Base-by-base conservation (phyloP, 106 monocot species). In the Ottelia alismoides region DNA sequence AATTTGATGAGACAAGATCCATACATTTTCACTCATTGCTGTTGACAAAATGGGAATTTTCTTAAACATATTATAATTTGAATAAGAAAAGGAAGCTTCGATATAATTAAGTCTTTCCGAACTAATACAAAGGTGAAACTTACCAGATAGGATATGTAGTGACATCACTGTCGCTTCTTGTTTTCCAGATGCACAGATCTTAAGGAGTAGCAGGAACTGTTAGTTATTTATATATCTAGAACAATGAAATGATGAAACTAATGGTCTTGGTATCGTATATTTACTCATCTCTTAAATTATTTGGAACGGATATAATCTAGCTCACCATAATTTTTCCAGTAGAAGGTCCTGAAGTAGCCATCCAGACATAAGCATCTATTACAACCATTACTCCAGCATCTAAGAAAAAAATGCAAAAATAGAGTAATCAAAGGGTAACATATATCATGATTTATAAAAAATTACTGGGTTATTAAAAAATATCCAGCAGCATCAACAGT, bases 241-340 rank as follows among this genome's bases (percentile, higher is more conserved):
- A 19, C 48, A 49, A 3, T 9, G 9, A 49, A 11, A 49, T 11
- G 3, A 49, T 3, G 19, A 11, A 49, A 49, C 3, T 49, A 49
- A 3, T 49, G 2, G 9, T 11, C 11, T 19, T 26, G 35, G 0
- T 12, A 16, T 46, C 6, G 7, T 3, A 46, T 1, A 50, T 29
- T 20, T 22, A 22, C n/a, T 16, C 20, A 22, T 29, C 5, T 19
- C 3, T 26, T 60, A 16, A 22, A 47, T 27, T 22, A 23, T 22
- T 2, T 26, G n/a, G 59, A 20, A 46, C 27, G 16, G 45, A 25
- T 55, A 27, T 14, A 16, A 16, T 30, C 23, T 26, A 5, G 17
- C 84, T 88, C 63, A 96, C 94, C 75, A 85, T 67, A 72, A 72
- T 58, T 57, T 72, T 82, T 64, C 58, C 78, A 21, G 81, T 69